phyloP scores from a whole-genome alignment of 2,329 filamentous ascomycete genomes.

The Sclerotinia nivalis region DNA sequence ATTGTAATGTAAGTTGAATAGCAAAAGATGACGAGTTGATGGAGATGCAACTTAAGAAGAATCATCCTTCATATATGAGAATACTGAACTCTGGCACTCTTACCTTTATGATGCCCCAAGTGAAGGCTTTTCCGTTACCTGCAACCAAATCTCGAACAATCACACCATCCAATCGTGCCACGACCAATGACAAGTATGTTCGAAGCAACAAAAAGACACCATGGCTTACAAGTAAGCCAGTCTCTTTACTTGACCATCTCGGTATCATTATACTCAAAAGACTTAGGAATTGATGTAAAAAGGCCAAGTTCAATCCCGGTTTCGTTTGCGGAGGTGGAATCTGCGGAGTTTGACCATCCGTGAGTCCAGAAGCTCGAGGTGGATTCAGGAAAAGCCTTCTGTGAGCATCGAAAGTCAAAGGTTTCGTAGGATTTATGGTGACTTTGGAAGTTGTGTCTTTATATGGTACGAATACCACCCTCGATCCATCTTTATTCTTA shows the following conservation, averaged over 20 bases:
- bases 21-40: constrained; percentile 12
- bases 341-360: constrained; percentile 62
- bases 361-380: constrained; percentile 76
- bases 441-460: constrained; percentile 87
- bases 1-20: background rate
- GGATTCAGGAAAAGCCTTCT: constrained; percentile 90
- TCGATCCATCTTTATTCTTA: constrained; percentile 88
- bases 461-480: constrained; percentile 94
- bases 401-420: constrained; percentile 94
- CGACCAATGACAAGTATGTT: constrained; percentile 90
- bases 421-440: constrained; percentile 84
- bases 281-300: constrained; percentile 94
- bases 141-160: constrained; percentile 96
- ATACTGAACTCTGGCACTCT: constrained; percentile 26
- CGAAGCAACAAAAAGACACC: constrained; percentile 85
- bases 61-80: no score
- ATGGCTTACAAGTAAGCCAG: constrained; percentile 84
- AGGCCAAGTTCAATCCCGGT: constrained; percentile 90
- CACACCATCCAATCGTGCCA: constrained; percentile 90
- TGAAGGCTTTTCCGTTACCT: constrained; percentile 83
- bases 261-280: constrained; percentile 98
- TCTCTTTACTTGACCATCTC: constrained; percentile 92
- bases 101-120: constrained; percentile 83
- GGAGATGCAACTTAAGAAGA: background rate
- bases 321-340: constrained; percentile 90